Percentiles rank a stretch among this genome's conserved stretches.
phyloP scores from a whole-genome alignment of 306 rosid species.

The Erythrophleum fordii region DNA sequence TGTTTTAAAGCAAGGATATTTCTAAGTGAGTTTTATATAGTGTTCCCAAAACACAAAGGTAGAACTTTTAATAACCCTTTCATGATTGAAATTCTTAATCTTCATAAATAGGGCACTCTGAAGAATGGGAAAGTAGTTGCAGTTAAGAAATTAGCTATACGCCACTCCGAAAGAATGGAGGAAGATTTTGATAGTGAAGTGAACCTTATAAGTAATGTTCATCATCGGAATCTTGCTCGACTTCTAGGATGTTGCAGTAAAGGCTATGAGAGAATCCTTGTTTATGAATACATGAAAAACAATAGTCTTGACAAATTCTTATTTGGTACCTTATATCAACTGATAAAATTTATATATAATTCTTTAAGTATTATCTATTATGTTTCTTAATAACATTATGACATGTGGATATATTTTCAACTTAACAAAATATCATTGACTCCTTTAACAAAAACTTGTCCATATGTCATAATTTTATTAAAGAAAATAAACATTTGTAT shows the following conservation, averaged over 20 bases:
- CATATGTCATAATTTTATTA: too few species aligned
- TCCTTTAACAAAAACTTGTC: too few species aligned
- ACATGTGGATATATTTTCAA: not conserved
- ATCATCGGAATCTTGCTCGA: conserved; percentile 12
- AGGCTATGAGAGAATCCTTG: not conserved
- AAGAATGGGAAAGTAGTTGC: conserved; percentile 9
- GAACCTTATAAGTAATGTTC: not conserved
- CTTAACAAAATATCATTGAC: not conserved
- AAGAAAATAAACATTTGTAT: not conserved
- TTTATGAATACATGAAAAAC: conserved; percentile 7
- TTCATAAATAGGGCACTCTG: not conserved
- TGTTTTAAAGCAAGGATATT: not conserved
- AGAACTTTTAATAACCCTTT: too few species aligned
- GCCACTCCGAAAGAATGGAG: not conserved
- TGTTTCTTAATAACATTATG: not conserved
- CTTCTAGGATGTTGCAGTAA: conserved; percentile 12
- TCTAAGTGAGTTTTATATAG: not conserved
- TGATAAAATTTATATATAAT: not conserved
- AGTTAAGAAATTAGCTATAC: not conserved
- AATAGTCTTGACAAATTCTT: not conserved
- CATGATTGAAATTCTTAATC: not conserved
- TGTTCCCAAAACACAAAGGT: not conserved
- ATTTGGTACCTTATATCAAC: not conserved
- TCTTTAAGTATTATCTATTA: not conserved
- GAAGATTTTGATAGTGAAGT: conserved; percentile 4